Evolutionary conservation across 2,329 filamentous ascomycete genomes (phyloP), one percentile per base, ranked within the genome.

Genomic region (Hypoxylon sp.): DNA sequence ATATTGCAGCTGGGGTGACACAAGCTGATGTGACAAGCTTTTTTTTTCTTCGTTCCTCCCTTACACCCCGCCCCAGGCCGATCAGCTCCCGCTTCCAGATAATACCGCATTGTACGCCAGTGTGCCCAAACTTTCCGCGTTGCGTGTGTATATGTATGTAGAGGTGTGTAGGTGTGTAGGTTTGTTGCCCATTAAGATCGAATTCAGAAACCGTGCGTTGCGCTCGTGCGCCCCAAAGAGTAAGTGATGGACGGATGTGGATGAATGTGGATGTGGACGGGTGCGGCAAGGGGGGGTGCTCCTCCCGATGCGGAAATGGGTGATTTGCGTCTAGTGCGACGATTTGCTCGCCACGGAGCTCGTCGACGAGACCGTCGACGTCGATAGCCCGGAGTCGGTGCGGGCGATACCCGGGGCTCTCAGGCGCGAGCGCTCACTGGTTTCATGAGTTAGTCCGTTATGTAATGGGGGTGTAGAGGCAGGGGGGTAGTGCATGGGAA

Each of bases 301-400:
- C 40, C 52, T n/a, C 61, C 55, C 48, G 51, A 61, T 20, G 42
- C 20, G 52, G 55, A 33, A 42, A 36, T 40, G 20, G 16, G 36
- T 40, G 20, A 20, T 40, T 40, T 40, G 14, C 16, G 33, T 65
- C 45, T 69, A 73, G 57, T 70, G 61, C 36, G 69, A 71, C 33
- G 60, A 61, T n/a, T 46, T 57, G 52, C 62, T 69, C 11, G 62
- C 42, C 52, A 44, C 51, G 18, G 55, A 70, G 40, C 61, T 55
- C 12, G 54, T 40, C 22, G 70, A 69, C 9, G 67, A 66, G 24
- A 32, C 30, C 38, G 72, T 72, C 28, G 71, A 70, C 45, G 69
- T 72, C 1, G 74, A 75, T 24, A 72, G 56, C 24, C 70, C 71
- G 36, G 74, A 73, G 51, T 76, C 73, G 44, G 65, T 65, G 51